Evolutionary conservation across 2,329 filamentous ascomycete genomes (phyloP), one percentile per base, ranked within the genome.

Genomic region (Fusarium nisikadoi): DNA sequence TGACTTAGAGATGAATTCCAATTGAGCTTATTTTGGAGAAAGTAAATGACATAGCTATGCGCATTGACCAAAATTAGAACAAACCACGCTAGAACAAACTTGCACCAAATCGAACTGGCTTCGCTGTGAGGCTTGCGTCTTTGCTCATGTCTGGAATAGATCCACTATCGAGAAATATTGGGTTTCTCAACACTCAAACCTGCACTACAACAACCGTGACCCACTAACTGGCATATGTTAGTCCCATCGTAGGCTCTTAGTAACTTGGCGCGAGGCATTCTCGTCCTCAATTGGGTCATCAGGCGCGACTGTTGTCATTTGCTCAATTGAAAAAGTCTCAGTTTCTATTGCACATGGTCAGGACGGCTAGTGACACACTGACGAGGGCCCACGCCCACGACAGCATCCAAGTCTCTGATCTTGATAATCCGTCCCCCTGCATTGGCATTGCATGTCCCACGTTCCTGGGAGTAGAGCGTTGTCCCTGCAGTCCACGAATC

Each of bases 281-380:
- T 77, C 63, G 54, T 55, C 58, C 74, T 72, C 66, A 33, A 77
- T 77, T 77, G 76, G 75, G 54, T 62, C 66, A 73, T 55, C 71
- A 76, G 74, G 55, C 72, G 75, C 75, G 75, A 63, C 62, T 70
- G 69, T 62, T 67, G 54, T 71, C 66, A 65, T 52, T 66, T 76
- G 68, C 65, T 57, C 64, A 70, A 70, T 66, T 50, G 46, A 55
- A 67, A 70, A 70, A 62, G 65, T 71, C 55, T 71, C 63, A 73
- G 60, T 71, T 65, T 77, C 74, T 77, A 77, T 75, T 77, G 75
- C 75, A 75, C 72, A 77, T 73, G 71, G 67, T 68, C 67, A 62
- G 59, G 68, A 77, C 59, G 62, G 58, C 71, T 77, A 76, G 65
- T 75, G 68, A 75, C 59, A 75, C 71, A 73, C 46, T 56, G 70